A percentile compares a stretch with the other conserved stretches of the same genome.
Evolutionary conservation across 1,284 basidiomycete genomes (phyloP).

Genomic region (Cryptococcus sp.): DNA sequence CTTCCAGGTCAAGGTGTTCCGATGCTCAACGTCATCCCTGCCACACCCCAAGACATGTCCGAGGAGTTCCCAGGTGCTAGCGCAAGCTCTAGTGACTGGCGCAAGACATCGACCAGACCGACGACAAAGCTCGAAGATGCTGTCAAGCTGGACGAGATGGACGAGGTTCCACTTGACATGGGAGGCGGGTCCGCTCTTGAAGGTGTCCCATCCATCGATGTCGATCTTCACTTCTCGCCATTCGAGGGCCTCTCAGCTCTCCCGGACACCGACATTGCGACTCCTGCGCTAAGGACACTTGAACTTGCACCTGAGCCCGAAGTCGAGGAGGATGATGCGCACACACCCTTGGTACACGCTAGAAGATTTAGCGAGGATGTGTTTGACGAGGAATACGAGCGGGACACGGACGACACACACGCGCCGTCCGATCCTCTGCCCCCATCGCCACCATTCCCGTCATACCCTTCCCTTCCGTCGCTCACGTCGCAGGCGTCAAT

Average conservation of each 20-base stretch:
- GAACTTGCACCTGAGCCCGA: not conserved
- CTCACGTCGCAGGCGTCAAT: conserved; percentile 32
- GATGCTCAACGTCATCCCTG: conserved; percentile 51
- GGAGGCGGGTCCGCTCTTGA: conserved; percentile 3
- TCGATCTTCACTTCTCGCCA: conserved; percentile 41
- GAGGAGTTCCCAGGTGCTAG: conserved; percentile 30
- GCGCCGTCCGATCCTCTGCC: conserved; percentile 31
- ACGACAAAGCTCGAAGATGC: conserved; percentile 19
- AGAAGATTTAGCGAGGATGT: not conserved
- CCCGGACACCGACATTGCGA: conserved; percentile 13
- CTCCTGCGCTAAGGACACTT: not conserved
- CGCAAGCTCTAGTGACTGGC: not conserved
- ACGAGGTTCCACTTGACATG: conserved; percentile 27
- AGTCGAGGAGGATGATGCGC: conserved; percentile 1
- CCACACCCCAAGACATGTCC: conserved; percentile 38
- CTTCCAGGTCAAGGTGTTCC: conserved; percentile 28
- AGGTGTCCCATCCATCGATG: conserved; percentile 30
- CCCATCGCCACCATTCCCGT: conserved; percentile 39
- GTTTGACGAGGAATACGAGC: conserved; percentile 3
- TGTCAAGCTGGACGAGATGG: conserved; percentile 28
- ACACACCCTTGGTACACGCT: not conserved
- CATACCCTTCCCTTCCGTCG: conserved; percentile 45
- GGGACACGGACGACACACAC: conserved; percentile 9
- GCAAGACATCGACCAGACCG: conserved; percentile 1
- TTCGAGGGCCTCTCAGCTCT: conserved; percentile 24